Evolutionary conservation across 2,329 filamentous ascomycete species (phyloP).

Genomic region (Tolypocladium amazonense): DNA sequence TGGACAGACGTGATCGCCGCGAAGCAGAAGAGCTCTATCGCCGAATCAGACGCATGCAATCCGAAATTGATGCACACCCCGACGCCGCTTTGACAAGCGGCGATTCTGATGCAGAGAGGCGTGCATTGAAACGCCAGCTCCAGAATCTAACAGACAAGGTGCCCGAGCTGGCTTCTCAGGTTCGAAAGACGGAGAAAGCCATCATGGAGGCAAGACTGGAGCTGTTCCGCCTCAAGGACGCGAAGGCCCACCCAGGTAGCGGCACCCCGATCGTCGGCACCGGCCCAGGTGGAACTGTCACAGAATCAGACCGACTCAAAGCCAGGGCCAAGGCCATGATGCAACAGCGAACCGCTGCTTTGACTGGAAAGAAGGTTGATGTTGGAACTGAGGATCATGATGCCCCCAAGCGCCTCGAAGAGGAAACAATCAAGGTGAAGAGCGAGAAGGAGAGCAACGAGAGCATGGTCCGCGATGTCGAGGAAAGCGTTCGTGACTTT

Average conservation of each 20-base stretch:
- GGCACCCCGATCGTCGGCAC: constrained; percentile 79
- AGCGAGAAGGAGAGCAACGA: constrained; percentile 91
- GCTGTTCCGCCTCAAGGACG: constrained; percentile 85
- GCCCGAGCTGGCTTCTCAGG: constrained; percentile 83
- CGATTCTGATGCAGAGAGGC: constrained; percentile 80
- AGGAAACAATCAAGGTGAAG: constrained; percentile 71
- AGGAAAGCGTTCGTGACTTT: constrained; percentile 90
- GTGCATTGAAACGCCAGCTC: constrained; percentile 78
- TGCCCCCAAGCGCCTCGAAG: constrained; percentile 76
- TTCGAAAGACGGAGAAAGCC: constrained; percentile 79
- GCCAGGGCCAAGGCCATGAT: constrained; percentile 95
- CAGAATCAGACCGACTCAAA: constrained; percentile 89
- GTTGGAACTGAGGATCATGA: constrained; percentile 60
- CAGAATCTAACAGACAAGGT: constrained; percentile 83
- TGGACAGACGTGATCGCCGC: constrained; percentile 81
- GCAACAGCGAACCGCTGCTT: constrained; percentile 89
- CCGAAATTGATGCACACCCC: constrained; percentile 88
- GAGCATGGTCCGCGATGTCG: constrained; percentile 91
- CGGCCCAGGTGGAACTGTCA: constrained; percentile 80
- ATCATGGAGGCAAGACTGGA: constrained; percentile 89
- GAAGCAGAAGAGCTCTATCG: constrained; percentile 93
- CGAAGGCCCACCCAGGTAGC: constrained; percentile 79
- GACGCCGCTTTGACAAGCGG: constrained; percentile 57
- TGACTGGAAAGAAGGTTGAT: constrained; percentile 75
- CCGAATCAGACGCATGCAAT: constrained; percentile 81